Percentiles rank a stretch among this genome's conserved stretches.
Evolutionary conservation across 371 early-diverging fungal species (phyloP).

Genomic region (Globomyces sp.): DNA sequence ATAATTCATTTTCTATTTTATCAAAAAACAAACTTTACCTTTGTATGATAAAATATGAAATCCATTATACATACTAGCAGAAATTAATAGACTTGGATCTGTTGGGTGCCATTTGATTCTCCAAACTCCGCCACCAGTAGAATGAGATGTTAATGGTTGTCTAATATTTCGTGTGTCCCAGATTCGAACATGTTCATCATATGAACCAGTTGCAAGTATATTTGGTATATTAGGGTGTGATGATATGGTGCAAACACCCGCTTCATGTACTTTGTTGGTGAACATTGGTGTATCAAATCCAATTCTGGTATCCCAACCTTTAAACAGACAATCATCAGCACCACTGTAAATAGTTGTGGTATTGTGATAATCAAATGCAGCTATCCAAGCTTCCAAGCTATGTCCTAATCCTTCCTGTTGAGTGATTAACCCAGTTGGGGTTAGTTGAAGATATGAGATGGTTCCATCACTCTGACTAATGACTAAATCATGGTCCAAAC

Average conservation of each 20-base stretch:
- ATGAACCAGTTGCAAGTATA: constrained; percentile 75
- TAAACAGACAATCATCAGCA: constrained; percentile 79
- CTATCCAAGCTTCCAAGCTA: constrained; percentile 91
- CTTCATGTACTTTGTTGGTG: background rate
- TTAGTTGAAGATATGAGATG: constrained; percentile 46
- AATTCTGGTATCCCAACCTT: constrained; percentile 79
- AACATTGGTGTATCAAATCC: constrained; percentile 2
- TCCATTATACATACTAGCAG: constrained; percentile 89
- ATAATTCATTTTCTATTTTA: background rate
- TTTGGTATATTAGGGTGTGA: constrained; percentile 60
- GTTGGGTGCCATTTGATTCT: constrained; percentile 88
- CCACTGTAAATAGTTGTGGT: constrained; percentile 67
- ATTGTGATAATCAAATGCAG: constrained; percentile 77
- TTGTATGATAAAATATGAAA: constrained; percentile 58
- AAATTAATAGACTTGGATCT: constrained; percentile 58
- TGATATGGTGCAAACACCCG: constrained; percentile 12
- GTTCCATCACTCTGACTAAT: constrained; percentile 71
- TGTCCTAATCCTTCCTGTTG: constrained; percentile 67
- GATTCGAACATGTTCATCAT: constrained; percentile 79
- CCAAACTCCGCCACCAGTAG: constrained; percentile 93
- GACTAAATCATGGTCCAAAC: constrained; percentile 38
- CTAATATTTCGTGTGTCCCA: constrained; percentile 88
- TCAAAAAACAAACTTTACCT: constrained; percentile 16
- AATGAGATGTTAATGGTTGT: constrained; percentile 62
- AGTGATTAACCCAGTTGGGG: constrained; percentile 25